Base-by-base conservation (phyloP, 306 rosid species). In the Quercus wislizeni region DNA sequence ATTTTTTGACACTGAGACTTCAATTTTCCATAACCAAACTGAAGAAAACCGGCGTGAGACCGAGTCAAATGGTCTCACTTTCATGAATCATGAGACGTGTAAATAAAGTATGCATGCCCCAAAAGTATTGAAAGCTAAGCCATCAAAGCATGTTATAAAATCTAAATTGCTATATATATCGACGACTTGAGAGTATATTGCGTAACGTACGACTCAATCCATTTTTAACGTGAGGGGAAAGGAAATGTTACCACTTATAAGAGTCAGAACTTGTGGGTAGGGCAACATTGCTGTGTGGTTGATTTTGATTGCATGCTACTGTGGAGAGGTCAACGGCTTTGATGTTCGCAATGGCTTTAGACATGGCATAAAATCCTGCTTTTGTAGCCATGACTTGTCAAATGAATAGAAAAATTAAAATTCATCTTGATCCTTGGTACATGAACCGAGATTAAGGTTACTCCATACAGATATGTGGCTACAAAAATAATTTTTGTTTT, bases 151-250 rank as follows among this genome's bases (percentile, higher is more conserved):
- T 4, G 4, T 11, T 18, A 27, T 28, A 63, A 27, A 28, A 14
- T 4, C 62, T 6, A 19, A 71, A 27, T 58, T 46, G 35, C 27
- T 57, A 73, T 25, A 71, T 3, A 51, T 12, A 21, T 25, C 52
- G 17, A 6, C 55, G 51, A 69, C 31, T 19, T n/a, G 13, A 77
- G 64, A 76, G 10, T 30, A 56, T 20, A 20, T 41, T 43, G 74
- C 68, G 79, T 46, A 73, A 76, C 78, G 79, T 71, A 72, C 77
- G 77, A 20, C 10, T 28, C 20, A 25, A 71, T 71, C 4, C 13
- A 6, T 51, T 46, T 49, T 70, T 78, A 69, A 51, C 93, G 80
- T 87, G 83, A 70, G 82, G 86, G 3, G 30, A 77, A 87, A 83
- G 90, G 51, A 43, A 77, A 70, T 76, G 88, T 43, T 7, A 5